Evolutionary conservation across 768 basidiomycete species (phyloP).

Genomic region (Russula vinacea): DNA sequence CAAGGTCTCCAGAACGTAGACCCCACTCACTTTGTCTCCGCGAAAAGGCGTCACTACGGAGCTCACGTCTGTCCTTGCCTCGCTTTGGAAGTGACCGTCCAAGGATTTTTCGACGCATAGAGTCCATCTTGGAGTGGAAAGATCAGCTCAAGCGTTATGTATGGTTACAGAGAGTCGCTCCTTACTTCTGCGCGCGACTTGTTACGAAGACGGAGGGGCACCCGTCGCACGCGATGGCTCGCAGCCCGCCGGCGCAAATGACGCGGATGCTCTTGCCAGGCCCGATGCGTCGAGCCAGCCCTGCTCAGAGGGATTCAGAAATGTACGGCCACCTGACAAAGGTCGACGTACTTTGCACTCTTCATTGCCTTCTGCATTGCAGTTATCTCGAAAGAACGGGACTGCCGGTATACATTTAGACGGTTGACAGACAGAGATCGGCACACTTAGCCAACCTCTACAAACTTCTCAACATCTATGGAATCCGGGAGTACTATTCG

Average conservation of each 20-base stretch:
- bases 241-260: conserved; percentile 90
- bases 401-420: conserved; percentile 43
- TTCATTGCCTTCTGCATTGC: conserved; percentile 90
- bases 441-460: conserved; percentile 52
- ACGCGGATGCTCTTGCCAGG: conserved; percentile 90
- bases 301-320: conserved; percentile 39
- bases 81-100: conserved; percentile 55
- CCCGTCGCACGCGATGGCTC: conserved; percentile 88
- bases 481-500: conserved; percentile 61
- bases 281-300: conserved; percentile 67
- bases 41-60: conserved; percentile 57
- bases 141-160: background rate
- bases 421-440: background rate
- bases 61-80: conserved; percentile 58
- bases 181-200: conserved; percentile 81
- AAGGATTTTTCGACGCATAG: conserved; percentile 42
- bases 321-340: background rate
- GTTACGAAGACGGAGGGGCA: conserved; percentile 77
- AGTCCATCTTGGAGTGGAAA: conserved; percentile 47
- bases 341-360: conserved; percentile 55
- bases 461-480: conserved; percentile 86
- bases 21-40: conserved; percentile 65
- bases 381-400: conserved; percentile 82
- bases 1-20: background rate
- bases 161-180: background rate